Conservation (phyloP, 495 filamentous ascomycete species). For the Cetradonia linearis region DNA sequence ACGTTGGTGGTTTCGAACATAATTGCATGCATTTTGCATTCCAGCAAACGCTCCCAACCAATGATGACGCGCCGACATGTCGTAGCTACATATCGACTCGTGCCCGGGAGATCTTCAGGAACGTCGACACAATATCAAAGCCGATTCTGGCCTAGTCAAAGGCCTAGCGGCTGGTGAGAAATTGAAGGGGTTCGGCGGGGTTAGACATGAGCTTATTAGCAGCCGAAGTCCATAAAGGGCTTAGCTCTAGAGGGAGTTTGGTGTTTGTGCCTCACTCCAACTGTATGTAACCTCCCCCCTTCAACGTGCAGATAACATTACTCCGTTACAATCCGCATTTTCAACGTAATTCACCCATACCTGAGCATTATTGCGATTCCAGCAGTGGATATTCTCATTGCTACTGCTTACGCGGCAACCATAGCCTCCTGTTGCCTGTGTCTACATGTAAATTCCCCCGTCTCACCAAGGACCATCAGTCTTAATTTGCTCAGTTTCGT, state of each 20-base stretch:
- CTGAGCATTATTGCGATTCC: not conserved
- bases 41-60: not conserved
- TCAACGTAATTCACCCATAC: not conserved
- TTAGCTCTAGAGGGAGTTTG: not conserved
- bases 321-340: not conserved
- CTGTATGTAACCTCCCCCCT: not conserved
- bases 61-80: not conserved
- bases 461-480: not conserved
- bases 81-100: not conserved
- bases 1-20: not conserved
- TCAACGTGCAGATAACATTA: slow-evolving; percentile 1
- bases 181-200: slow-evolving; percentile 5
- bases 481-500: not conserved
- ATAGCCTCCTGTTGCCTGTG: not conserved
- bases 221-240: not conserved
- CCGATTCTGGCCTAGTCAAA: not conserved
- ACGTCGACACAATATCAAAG: not conserved
- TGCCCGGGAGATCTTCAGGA: not conserved
- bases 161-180: slow-evolving; percentile 1
- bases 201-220: not conserved
- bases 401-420: not conserved
- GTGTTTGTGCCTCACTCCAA: not conserved
- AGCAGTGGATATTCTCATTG: not conserved
- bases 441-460: not conserved
- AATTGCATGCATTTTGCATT: not conserved